Evolutionary conservation across 352 stramenopile genomes (phyloP), one percentile per base, ranked within the genome.

Genomic region (Aphanomyces stellatus): DNA sequence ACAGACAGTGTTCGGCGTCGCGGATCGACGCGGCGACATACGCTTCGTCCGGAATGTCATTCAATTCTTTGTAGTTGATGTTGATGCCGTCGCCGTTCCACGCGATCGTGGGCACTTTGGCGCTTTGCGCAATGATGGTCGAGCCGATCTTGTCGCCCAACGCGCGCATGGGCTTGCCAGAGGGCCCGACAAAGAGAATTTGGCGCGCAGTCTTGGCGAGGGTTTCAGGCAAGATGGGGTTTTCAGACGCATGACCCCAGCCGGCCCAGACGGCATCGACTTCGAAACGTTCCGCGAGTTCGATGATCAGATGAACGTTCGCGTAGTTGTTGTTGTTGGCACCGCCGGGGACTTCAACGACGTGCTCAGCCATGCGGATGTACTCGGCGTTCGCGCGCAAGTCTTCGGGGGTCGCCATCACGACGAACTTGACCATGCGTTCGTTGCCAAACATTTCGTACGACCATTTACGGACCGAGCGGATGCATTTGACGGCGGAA

Each of bases 281-380:
- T 49, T 90, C 80, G 75, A 96, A 98, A 17, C 97, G 84, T 60
- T 98, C 91, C 15, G 96, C 96, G 35, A 99, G 96, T 82, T 99
- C 95, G 25, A 99, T 91, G 74, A 99, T 99, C 28, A 99, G 87
- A 43, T 87, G 88, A 17, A 99, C 97, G 81, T 99, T 99, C 73
- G 97, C 97, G 78, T 99, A 99, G 85, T 99, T 99, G 91, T 99
- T 98, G 85, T 99, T 99, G 88, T 99, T 99, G 55, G 96, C 96
- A 57, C 98, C 98, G 59, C 97, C 97, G 24, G 97, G 98, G 53
- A 99, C 98, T 76, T 99, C 97, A 30, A 99, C 96, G 51, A 99
- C 97, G 72, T 99, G 90, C 76, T 99, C 97, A 53, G 93, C 97
- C 96, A 99, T 99, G 67, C 98, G 96, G 72, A 99, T 99, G 84